A percentile compares a stretch with the other conserved stretches of the same genome.
Evolutionary conservation across 495 filamentous ascomycete species (phyloP).

Genomic region (Pyrenopolyporus hunteri): DNA sequence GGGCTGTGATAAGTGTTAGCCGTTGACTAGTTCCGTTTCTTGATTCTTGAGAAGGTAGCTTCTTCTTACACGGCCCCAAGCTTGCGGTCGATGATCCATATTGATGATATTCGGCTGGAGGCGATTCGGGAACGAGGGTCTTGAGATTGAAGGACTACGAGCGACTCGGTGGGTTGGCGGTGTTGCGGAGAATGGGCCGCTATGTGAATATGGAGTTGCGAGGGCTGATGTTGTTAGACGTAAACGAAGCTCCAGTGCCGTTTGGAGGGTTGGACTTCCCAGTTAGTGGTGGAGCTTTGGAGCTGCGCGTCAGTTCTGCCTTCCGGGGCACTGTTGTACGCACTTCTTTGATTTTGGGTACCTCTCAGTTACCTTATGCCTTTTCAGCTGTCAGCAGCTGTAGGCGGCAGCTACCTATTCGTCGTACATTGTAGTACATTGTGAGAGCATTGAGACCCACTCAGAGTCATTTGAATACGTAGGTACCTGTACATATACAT

Average conservation of each 20-base stretch:
- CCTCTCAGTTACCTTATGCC: no score
- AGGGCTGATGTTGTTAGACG: conserved; percentile 8
- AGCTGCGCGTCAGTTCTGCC: conserved; percentile 46
- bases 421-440: no score
- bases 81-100: conserved; percentile 96
- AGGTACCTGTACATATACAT: background rate
- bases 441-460: background rate
- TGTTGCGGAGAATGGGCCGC: background rate
- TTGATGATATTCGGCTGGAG: conserved; percentile 4
- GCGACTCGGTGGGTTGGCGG: background rate
- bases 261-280: conserved; percentile 18
- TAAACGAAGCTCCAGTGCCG: conserved; percentile 34
- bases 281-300: conserved; percentile 14
- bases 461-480: conserved; percentile 3
- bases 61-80: conserved; percentile 86
- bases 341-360: background rate
- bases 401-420: no score
- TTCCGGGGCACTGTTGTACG: conserved; percentile 25
- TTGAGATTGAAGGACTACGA: background rate
- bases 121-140: background rate
- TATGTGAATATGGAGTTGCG: conserved; percentile 11
- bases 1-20: conserved; percentile 62
- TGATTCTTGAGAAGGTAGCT: conserved; percentile 26
- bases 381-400: conserved; percentile 8
- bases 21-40: conserved; percentile 5